Conservation (phyloP, 208 protist species). For the Sergeia podlipaevii region DNA sequence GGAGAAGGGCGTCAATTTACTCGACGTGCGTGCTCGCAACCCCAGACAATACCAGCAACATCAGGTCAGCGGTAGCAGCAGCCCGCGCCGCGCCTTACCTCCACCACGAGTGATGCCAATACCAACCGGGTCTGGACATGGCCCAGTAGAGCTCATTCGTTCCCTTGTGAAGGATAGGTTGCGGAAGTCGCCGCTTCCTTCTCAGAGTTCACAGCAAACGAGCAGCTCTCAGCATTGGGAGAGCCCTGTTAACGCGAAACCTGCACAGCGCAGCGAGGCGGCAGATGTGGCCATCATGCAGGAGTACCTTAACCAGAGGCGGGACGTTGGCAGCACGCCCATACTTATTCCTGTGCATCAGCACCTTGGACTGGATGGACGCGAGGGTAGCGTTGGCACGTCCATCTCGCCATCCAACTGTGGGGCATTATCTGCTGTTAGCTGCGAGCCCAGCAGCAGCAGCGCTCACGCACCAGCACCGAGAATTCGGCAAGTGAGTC, state of each 20-base stretch:
- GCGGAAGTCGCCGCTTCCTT: too few relatives aligned
- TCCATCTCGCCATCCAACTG: too few relatives aligned
- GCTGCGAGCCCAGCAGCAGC: too few relatives aligned
- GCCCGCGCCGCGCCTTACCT: constrained; percentile 5
- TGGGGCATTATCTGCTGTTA: too few relatives aligned
- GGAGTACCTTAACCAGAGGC: constrained; percentile 19
- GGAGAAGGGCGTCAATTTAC: constrained; percentile 49
- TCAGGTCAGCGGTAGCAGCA: not conserved
- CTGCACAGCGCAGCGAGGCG: constrained; percentile 11
- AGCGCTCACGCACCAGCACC: too few relatives aligned
- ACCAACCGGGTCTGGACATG: not conserved
- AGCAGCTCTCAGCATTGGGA: too few relatives aligned
- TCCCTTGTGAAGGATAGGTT: too few relatives aligned
- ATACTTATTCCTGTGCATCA: not conserved
- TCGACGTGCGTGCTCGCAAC: constrained; percentile 22
- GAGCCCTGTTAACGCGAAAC: too few relatives aligned
- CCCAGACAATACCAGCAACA: not conserved
- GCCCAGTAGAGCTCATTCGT: not conserved
- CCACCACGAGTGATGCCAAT: constrained; percentile 4
- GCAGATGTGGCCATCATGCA: constrained; percentile 25
- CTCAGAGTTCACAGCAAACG: too few relatives aligned
- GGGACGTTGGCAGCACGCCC: not conserved
- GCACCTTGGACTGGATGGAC: too few relatives aligned
- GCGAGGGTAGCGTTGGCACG: too few relatives aligned
- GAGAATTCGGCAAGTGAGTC: too few relatives aligned